Evolutionary conservation across 495 filamentous ascomycete species (phyloP), one percentile per base, ranked within the genome.

Genomic region (Xylaria acuta): DNA sequence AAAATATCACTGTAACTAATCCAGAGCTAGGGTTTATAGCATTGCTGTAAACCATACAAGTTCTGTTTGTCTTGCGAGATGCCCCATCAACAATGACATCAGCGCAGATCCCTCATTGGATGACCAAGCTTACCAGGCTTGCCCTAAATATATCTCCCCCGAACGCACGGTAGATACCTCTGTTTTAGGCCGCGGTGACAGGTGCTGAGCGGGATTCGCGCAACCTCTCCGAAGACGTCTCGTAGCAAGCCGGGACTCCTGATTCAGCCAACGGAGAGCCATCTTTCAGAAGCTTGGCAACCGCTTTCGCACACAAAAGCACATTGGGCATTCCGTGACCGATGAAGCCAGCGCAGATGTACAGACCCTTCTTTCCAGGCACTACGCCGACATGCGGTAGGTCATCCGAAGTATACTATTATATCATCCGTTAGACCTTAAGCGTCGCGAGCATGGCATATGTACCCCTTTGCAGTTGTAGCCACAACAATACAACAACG

Each of bases 281-380:
- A 11, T 80, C 67, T 22, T 73, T 71, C 32, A 86, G 72, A 80
- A 87, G 85, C 72, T 79, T 74, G 5, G 84, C 85, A 51, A 87
- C 67, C 1, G 80, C 85, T 62, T 84, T 78, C 6, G 84, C 84
- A 8, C 80, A 78, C 0, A 87, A 76, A 70, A 85, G 83, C 34
- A 86, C 83, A 22, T 84, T 80, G 0, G 86, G 82, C 86, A 87
- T 88, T 0, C 87, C 86, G 73, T 84, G 83, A 0, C 86, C 86
- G 16, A 80, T 84, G 41, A 85, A 87, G 1, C 85, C 86, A 43
- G 85, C 86, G 47, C 84, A 73, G 27, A 87, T 76, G 40, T 79
- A 83, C 63, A 84, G 81, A 14, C 79, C 80, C 11, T 79, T 70
- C 64, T 84, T 80, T 5, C 77, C 78, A 7, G 86, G 84, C 25